Conservation (phyloP, 371 early-diverging fungal genomes). For the Zopfochytrium polystomum region DNA sequence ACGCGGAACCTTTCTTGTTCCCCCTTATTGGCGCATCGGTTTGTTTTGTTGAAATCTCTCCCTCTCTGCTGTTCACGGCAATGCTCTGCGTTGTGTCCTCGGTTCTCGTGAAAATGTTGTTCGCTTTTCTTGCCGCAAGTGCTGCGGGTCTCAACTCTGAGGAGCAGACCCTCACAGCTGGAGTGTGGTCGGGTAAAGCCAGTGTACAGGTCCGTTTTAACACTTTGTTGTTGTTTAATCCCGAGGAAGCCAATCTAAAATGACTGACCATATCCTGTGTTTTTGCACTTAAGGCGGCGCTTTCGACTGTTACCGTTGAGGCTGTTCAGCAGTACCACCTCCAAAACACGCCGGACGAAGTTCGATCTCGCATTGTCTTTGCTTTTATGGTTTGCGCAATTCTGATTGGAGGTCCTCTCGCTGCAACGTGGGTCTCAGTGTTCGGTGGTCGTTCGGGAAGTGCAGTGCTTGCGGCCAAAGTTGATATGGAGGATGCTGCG, state of each 20-base stretch:
- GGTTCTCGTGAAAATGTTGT: slow-evolving; percentile 24
- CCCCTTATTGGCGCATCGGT: slow-evolving; percentile 43
- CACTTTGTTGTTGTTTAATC: background rate
- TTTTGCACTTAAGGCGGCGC: slow-evolving; percentile 26
- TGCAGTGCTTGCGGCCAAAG: background rate
- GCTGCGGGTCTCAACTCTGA: slow-evolving; percentile 20
- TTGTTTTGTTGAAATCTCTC: slow-evolving; percentile 23
- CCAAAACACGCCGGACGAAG: slow-evolving; percentile 21
- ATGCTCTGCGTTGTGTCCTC: slow-evolving; percentile 24
- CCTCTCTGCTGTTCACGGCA: slow-evolving; percentile 11
- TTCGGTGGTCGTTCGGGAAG: too few relatives aligned
- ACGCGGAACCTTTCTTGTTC: slow-evolving; percentile 39
- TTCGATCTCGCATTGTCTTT: slow-evolving; percentile 29
- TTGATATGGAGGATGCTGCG: background rate
- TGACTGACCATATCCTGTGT: background rate
- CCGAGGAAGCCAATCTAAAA: background rate
- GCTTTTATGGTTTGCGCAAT: slow-evolving; percentile 34
- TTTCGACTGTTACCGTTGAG: slow-evolving; percentile 31
- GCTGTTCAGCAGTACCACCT: slow-evolving; percentile 27
- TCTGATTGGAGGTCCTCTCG: slow-evolving; percentile 29
- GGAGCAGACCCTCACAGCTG: slow-evolving; percentile 32
- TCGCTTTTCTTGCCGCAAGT: slow-evolving; percentile 22
- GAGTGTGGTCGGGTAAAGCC: slow-evolving; percentile 43
- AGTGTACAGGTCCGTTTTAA: slow-evolving; percentile 35
- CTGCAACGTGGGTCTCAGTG: slow-evolving; percentile 30